Base-by-base conservation (phyloP, 225 moss, liverwort and hornwort genomes). In the Pseudoscleropodium purum region DNA sequence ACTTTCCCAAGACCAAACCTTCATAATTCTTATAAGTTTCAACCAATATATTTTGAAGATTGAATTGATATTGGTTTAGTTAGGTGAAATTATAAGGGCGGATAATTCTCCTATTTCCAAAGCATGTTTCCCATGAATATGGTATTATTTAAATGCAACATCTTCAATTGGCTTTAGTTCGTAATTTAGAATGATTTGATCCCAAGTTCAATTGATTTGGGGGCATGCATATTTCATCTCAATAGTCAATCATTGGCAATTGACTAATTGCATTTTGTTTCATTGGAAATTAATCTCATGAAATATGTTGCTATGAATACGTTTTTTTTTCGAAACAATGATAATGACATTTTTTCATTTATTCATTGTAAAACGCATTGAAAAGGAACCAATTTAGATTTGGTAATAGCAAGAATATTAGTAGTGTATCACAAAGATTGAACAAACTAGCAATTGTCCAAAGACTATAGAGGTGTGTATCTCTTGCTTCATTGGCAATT, bases 361-460 rank as follows among this genome's bases (percentile, higher is more conserved):
- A 2, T 0, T 6, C 4, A 79, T 56, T 79, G 57, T 1, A 79
- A 0, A 27, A 1, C 0, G 11, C 57, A 57, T n/a, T 18, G 11
- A n/a, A 57, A 79, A n/a, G 0, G 2, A 36, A 26, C 6, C 56
- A 79, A 26, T 56, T 79, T 0, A n/a, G 1, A 15, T 56, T 37
- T 78, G 16, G 0, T 37, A 56, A 37, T 54, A 5, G 15, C 9
- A 78, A 78, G 78, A 25, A 78, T 23, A 77, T 75, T 18, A 41
- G 5, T 13, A 56, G 8, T 18, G 10, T 4, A 56, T 0, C 0
- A 0, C 4, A 0, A 37, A 25, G 56, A 56, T 78, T 37, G 1
- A 36, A 24, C 24, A 37, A 54, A 69, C 34, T 34, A 75, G 15
- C 2, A 1, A 36, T 78, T 1, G 6, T 9, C 5, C 36, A 7